Evolutionary conservation across 2,329 filamentous ascomycete species (phyloP).

Genomic region (Amphichorda felina): DNA sequence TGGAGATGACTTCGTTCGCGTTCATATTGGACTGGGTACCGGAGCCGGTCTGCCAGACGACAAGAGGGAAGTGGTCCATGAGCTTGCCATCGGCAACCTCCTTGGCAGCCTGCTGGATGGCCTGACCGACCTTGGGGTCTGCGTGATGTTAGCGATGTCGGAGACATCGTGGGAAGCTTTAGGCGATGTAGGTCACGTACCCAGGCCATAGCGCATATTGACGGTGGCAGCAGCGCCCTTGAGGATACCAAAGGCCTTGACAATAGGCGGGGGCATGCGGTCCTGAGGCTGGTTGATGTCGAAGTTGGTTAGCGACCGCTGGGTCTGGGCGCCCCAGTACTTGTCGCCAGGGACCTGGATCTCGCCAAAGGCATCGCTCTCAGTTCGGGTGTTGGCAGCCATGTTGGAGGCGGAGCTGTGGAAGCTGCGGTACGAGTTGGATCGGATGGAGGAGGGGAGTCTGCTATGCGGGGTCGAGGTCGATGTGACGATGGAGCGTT

Average conservation of each 20-base stretch:
- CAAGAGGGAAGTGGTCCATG: conserved; percentile 92
- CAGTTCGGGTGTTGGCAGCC: conserved; percentile 53
- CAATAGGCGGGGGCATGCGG: conserved; percentile 87
- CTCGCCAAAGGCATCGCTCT: conserved; percentile 97
- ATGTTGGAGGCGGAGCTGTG: conserved; percentile 35
- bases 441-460: not conserved
- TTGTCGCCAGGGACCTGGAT: conserved; percentile 83
- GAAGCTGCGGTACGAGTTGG: conserved; percentile 10
- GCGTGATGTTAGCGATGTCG: conserved; percentile 6
- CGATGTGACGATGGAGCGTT: too few species aligned
- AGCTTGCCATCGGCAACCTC: conserved; percentile 93
- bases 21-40: conserved; percentile 99
- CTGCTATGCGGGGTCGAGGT: too few species aligned
- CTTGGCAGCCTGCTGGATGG: conserved; percentile 86
- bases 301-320: conserved; percentile 95
- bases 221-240: conserved; percentile 94
- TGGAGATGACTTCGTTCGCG: conserved; percentile 98
- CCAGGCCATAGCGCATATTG: conserved; percentile 89
- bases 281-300: conserved; percentile 99
- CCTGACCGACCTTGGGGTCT: conserved; percentile 83
- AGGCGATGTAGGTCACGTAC: conserved; percentile 30
- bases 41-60: conserved; percentile 98
- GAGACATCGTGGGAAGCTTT: not conserved
- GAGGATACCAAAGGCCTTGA: conserved; percentile 90
- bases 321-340: conserved; percentile 98